Conservation (phyloP, 2,329 filamentous ascomycete genomes). For the Fusarium redolens region DNA sequence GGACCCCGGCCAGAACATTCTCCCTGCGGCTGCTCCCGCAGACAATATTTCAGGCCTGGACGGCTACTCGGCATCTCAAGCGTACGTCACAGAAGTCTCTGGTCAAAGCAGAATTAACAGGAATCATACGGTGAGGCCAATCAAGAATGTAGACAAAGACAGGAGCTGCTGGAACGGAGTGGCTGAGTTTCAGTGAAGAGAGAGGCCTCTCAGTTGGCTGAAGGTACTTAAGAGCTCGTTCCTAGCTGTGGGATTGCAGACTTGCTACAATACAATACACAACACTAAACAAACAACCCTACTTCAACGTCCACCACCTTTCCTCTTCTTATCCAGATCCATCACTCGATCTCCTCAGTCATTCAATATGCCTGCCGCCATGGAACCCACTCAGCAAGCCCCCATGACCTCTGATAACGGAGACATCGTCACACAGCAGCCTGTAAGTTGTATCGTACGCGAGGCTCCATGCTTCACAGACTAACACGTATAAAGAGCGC, state of each 20-base stretch:
- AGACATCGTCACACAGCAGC: constrained; percentile 56
- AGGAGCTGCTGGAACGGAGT: background rate
- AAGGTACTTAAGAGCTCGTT: constrained; percentile 30
- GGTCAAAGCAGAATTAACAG: background rate
- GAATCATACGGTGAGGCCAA: constrained; percentile 18
- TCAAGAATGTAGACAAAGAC: constrained; percentile 6
- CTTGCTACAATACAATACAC: constrained; percentile 24
- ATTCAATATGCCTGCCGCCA: constrained; percentile 54
- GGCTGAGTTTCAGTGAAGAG: constrained; percentile 15
- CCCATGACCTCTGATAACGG: constrained; percentile 54
- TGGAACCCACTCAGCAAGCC: constrained; percentile 57
- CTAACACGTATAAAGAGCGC: constrained; percentile 43
- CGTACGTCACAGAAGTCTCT: constrained; percentile 28
- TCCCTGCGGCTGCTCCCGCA: constrained; percentile 27
- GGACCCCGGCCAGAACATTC: constrained; percentile 15
- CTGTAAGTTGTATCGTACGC: constrained; percentile 47
- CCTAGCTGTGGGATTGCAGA: constrained; percentile 23
- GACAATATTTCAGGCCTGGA: background rate
- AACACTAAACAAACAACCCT: constrained; percentile 21
- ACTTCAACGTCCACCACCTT: constrained; percentile 19
- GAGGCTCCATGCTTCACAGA: background rate
- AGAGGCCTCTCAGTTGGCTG: constrained; percentile 25
- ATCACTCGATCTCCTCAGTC: constrained; percentile 1
- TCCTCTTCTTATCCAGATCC: background rate
- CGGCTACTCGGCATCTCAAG: constrained; percentile 37